These are phyloP conservation scores for Serendipita sp. DNA, from an alignment of 1,284 basidiomycete genomes.

Conservation along the genomic window DNA sequence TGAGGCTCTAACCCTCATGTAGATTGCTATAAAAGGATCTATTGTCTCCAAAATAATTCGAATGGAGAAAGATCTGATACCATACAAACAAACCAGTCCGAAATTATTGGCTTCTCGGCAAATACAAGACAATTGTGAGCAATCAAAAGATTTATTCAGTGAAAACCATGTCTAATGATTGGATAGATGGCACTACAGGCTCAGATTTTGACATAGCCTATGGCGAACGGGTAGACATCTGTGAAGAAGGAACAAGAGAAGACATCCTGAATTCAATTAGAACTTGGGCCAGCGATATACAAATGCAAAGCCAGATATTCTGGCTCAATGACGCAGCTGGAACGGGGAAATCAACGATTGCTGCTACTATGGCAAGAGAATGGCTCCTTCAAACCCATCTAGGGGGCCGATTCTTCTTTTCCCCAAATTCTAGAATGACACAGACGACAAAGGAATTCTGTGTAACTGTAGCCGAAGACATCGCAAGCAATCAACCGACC, in stretches of 20 bases:
- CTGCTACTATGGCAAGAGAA: constrained; percentile 5
- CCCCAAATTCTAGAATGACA: not conserved
- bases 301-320: constrained; percentile 11
- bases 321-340: constrained; percentile 19
- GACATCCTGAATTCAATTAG: not conserved
- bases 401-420: not conserved
- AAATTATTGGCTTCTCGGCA: too few relatives aligned
- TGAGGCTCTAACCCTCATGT: too few relatives aligned
- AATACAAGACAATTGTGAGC: too few relatives aligned
- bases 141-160: too few relatives aligned
- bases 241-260: not conserved
- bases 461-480: not conserved
- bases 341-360: constrained; percentile 18
- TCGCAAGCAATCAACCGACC: constrained; percentile 16
- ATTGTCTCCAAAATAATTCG: too few relatives aligned
- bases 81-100: too few relatives aligned
- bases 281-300: not conserved
- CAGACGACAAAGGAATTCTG: not conserved
- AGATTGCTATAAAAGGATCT: too few relatives aligned
- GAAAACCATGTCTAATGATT: too few relatives aligned
- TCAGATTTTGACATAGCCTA: not conserved
- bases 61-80: too few relatives aligned
- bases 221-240: not conserved
- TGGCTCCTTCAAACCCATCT: not conserved
- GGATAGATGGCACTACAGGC: too few relatives aligned